Evolutionary conservation across 192 early-diverging fungal genomes (phyloP).

Genomic region (Funneliformis mosseae): DNA sequence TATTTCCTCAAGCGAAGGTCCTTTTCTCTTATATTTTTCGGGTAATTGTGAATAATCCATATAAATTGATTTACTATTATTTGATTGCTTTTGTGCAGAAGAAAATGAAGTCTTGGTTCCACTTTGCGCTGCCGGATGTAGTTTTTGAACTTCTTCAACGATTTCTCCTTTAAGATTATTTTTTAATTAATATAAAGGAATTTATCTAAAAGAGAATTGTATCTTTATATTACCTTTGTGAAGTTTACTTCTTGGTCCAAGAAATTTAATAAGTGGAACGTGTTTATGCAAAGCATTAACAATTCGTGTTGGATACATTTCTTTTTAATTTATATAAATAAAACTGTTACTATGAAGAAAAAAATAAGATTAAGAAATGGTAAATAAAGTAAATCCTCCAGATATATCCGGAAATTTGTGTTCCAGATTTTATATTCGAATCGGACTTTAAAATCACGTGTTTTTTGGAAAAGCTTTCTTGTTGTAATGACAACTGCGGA

Average conservation of each 20-base stretch:
- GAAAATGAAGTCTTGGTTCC: background rate
- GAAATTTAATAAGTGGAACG: conserved; percentile 43
- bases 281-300: conserved; percentile 34
- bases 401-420: too few species aligned
- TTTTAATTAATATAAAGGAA: background rate
- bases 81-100: too few species aligned
- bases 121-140: background rate
- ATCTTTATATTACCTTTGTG: background rate
- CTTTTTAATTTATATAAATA: background rate
- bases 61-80: background rate
- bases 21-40: conserved; percentile 14
- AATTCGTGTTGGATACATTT: conserved; percentile 13
- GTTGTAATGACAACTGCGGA: background rate
- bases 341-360: too few species aligned
- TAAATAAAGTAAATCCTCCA: too few species aligned
- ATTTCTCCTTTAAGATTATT: background rate
- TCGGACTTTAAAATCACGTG: too few species aligned
- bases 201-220: background rate
- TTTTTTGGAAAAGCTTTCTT: too few species aligned
- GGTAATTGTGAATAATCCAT: conserved; percentile 12
- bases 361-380: too few species aligned
- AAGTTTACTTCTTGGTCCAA: conserved; percentile 40
- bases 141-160: background rate
- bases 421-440: too few species aligned
- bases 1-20: conserved; percentile 11